Evolutionary conservation across 2,329 filamentous ascomycete genomes (phyloP).

Genomic region (Nemania sp.): DNA sequence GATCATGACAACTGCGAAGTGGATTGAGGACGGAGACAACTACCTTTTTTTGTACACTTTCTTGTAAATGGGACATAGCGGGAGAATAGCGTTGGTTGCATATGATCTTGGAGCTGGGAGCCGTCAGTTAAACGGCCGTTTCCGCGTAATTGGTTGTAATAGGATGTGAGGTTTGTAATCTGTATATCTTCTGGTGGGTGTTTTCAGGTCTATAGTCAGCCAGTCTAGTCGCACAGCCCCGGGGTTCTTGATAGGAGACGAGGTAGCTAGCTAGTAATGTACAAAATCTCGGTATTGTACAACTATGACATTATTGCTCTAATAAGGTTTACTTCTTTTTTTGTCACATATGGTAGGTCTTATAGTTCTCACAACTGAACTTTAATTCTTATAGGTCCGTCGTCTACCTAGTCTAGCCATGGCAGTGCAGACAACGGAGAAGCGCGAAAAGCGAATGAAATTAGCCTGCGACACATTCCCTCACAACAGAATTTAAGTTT

Average conservation of each 20-base stretch:
- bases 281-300: conserved; percentile 4
- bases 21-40: conserved; percentile 44
- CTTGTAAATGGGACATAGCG: conserved; percentile 23
- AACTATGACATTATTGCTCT: background rate
- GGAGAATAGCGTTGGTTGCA: conserved; percentile 15
- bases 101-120: conserved; percentile 31
- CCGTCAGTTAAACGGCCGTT: conserved; percentile 1
- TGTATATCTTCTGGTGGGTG: conserved; percentile 22
- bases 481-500: background rate
- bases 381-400: background rate
- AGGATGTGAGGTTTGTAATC: conserved; percentile 24
- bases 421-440: background rate
- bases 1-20: conserved; percentile 51
- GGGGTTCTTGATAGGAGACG: background rate
- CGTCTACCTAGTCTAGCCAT: background rate
- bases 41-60: conserved; percentile 3
- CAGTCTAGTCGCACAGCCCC: conserved; percentile 1
- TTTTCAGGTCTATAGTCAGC: background rate
- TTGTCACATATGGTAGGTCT: background rate
- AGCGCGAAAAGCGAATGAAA: background rate
- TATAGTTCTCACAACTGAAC: background rate
- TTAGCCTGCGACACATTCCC: too few relatives aligned
- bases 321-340: background rate
- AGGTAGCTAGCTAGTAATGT: background rate
- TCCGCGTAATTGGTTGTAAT: conserved; percentile 17